Conservation (phyloP, 176 grass and related monocot genomes). For the Musa itinerans region DNA sequence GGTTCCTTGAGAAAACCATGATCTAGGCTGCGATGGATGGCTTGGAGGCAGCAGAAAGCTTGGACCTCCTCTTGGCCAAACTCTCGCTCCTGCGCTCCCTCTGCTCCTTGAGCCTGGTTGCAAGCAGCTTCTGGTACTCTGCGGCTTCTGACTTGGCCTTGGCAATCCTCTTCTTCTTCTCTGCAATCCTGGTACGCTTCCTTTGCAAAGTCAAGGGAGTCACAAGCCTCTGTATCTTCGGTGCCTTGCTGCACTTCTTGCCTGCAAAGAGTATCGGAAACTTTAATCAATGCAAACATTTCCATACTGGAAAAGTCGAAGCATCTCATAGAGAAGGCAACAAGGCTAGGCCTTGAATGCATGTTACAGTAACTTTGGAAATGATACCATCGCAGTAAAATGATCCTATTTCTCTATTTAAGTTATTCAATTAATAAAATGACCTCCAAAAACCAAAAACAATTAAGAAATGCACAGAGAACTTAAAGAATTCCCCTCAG, state of each 20-base stretch:
- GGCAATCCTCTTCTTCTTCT: slow-evolving; percentile 86
- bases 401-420: too few species aligned
- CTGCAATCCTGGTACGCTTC: slow-evolving; percentile 72
- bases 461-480: too few species aligned
- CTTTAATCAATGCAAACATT: too few species aligned
- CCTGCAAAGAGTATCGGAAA: slow-evolving; percentile 30
- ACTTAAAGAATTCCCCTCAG: too few species aligned
- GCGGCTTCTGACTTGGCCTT: slow-evolving; percentile 86
- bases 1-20: too few species aligned
- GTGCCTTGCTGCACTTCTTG: slow-evolving; percentile 95
- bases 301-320: too few species aligned
- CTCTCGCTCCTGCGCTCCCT: slow-evolving; percentile 70
- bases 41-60: slow-evolving; percentile 60
- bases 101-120: slow-evolving; percentile 81
- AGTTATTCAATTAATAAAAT: too few species aligned
- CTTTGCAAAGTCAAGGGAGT: slow-evolving; percentile 84
- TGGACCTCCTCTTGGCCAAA: slow-evolving; percentile 86
- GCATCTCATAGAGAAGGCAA: too few species aligned
- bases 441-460: too few species aligned
- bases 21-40: slow-evolving; percentile 21
- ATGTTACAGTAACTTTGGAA: too few species aligned
- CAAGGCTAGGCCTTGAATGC: too few species aligned
- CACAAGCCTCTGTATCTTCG: slow-evolving; percentile 92
- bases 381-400: too few species aligned
- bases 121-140: slow-evolving; percentile 91